phyloP scores from a whole-genome alignment of 2,329 filamentous ascomycete genomes.

The Pyrenophora tritici-repentis region DNA sequence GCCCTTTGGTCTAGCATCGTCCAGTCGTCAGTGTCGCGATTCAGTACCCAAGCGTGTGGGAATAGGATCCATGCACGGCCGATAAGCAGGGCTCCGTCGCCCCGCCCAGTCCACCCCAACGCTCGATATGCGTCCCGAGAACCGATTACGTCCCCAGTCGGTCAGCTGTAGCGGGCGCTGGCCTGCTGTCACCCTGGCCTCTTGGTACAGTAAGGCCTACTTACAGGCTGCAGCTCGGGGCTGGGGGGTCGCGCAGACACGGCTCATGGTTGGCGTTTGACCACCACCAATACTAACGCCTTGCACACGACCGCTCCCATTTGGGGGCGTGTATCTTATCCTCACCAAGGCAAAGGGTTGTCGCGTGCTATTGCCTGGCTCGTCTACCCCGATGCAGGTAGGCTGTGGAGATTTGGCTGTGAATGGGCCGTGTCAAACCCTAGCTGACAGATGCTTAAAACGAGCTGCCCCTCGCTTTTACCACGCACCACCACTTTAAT shows the following conservation, averaged over 20 bases:
- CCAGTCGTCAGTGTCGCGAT: too few relatives aligned
- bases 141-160: slow-evolving; percentile 14
- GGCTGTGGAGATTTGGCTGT: slow-evolving; percentile 18
- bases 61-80: slow-evolving; percentile 5
- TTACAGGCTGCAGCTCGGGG: not conserved
- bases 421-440: slow-evolving; percentile 25
- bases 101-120: slow-evolving; percentile 2
- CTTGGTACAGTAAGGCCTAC: not conserved
- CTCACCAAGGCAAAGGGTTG: slow-evolving; percentile 19
- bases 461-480: slow-evolving; percentile 28
- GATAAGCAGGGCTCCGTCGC: slow-evolving; percentile 9
- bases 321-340: slow-evolving; percentile 1
- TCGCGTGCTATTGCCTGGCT: slow-evolving; percentile 37
- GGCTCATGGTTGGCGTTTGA: not conserved
- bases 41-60: slow-evolving; percentile 10
- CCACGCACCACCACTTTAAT: slow-evolving; percentile 21
- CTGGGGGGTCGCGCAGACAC: not conserved
- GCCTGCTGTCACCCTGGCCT: not conserved
- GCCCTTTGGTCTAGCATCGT: too few relatives aligned
- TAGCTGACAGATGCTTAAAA: slow-evolving; percentile 37
- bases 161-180: slow-evolving; percentile 10
- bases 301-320: slow-evolving; percentile 1
- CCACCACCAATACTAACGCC: not conserved
- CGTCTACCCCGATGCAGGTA: slow-evolving; percentile 21
- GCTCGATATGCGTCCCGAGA: slow-evolving; percentile 12